phyloP scores from a whole-genome alignment of 805 yeast genomes.

The Kuraishia ogatae region DNA sequence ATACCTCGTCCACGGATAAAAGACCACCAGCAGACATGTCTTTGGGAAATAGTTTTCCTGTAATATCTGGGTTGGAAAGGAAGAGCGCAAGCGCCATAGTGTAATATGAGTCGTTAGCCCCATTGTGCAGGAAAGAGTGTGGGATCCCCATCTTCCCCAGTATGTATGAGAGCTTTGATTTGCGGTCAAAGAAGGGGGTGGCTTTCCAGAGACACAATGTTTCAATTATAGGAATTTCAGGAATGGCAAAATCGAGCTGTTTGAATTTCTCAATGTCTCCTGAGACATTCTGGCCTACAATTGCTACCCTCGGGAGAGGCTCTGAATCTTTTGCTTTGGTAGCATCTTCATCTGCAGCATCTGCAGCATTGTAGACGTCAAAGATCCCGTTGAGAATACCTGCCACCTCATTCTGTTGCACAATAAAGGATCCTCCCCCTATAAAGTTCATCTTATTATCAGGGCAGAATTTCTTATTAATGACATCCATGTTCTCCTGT shows the following conservation, averaged over 20 bases:
- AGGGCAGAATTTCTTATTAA: constrained; percentile 18
- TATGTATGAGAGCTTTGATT: constrained; percentile 13
- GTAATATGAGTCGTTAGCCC: constrained; percentile 23
- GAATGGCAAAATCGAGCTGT: constrained; percentile 9
- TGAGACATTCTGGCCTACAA: constrained; percentile 21
- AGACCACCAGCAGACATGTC: neutral
- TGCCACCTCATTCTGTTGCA: constrained; percentile 9
- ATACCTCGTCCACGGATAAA: neutral
- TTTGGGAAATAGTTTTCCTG: neutral
- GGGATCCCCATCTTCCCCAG: constrained; percentile 20
- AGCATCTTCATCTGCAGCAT: neutral
- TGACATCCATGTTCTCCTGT: constrained; percentile 11
- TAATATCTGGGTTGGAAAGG: neutral
- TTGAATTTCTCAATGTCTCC: constrained; percentile 17
- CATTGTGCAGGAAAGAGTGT: constrained; percentile 20
- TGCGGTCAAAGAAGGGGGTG: constrained; percentile 8
- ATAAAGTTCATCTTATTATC: constrained; percentile 17
- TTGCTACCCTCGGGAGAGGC: constrained; percentile 9
- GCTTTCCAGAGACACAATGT: constrained; percentile 16
- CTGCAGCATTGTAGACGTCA: neutral
- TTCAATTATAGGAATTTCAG: constrained; percentile 18
- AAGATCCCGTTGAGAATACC: constrained; percentile 4
- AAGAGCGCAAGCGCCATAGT: constrained; percentile 11
- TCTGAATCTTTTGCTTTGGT: constrained; percentile 8
- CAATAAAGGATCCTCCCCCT: constrained; percentile 18